Base-by-base conservation (phyloP, 2,329 filamentous ascomycete genomes). In the Alternaria consortialis region DNA sequence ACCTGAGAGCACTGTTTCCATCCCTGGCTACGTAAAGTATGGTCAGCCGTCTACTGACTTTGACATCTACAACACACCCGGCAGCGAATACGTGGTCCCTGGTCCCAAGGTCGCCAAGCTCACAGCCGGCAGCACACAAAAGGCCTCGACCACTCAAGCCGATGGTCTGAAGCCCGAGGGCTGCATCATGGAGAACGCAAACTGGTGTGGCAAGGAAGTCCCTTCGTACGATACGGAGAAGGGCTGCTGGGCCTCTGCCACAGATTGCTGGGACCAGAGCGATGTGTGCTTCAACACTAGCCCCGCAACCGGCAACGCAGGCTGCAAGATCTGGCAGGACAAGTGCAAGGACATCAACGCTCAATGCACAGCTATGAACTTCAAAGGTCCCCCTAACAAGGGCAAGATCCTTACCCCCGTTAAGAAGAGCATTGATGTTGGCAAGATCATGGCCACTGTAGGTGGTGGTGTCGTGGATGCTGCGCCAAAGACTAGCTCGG, bases 191-290 rank as follows among this genome's bases (percentile, higher is more conserved):
- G 86, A 87, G 72, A 91, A 91, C 73, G 90, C 81, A 60, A 92
- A 93, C 80, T 93, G 90, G 90, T 91, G 88, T 77, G 89, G 84
- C 53, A 80, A 84, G 60, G 85, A 91, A 71, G 82, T 92, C 1
- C 75, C 84, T 0, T 69, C 77, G 8, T 92, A 90, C 79, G 80
- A 78, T 5, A 80, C 81, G 44, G 82, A 88, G 72, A 72, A 72
- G 1, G 84, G 84, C 13, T 92, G 90, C 81, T 91, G 87, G 86
- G 82, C 72, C 25, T 67, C 77, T 1, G 64, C 58, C 13, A 65
- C 78, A 60, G 64, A 78, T 11, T 82, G 80, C 82, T 92, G 84
- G 82, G 73, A 77, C 27, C 88, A 92, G 79, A 78, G 80, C 31
- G 77, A 84, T 3, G 72, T 67, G n/a, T 93, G 91, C 82, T 92